A percentile compares a stretch with the other conserved stretches of the same genome.
phyloP scores from a whole-genome alignment of 2,329 filamentous ascomycete species.

The Calonectria hongkongensis region DNA sequence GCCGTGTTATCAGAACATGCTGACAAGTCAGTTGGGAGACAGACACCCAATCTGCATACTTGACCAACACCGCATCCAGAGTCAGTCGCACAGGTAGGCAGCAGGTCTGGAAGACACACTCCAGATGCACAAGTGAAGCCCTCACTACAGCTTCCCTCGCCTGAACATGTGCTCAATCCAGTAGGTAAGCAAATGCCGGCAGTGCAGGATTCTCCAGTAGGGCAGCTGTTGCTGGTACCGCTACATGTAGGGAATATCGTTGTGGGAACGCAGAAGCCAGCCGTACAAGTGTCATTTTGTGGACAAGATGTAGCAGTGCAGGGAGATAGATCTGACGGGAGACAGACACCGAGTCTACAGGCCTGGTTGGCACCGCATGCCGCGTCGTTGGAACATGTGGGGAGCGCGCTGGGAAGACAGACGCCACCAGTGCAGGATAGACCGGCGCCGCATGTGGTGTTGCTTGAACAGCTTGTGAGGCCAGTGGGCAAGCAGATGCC shows the following conservation, averaged over 20 bases:
- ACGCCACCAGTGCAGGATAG: constrained; percentile 13
- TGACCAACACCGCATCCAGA: constrained; percentile 11
- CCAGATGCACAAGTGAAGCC: constrained; percentile 16
- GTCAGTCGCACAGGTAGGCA: constrained; percentile 7
- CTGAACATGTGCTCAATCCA: background rate
- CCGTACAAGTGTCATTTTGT: constrained; percentile 6
- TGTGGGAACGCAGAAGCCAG: constrained; percentile 25
- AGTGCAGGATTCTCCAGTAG: background rate
- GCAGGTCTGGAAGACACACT: constrained; percentile 17
- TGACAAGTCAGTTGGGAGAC: constrained; percentile 11
- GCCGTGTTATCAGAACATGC: background rate
- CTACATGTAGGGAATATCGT: background rate
- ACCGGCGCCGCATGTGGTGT: background rate
- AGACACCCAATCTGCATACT: constrained; percentile 22
- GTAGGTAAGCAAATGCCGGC: constrained; percentile 25
- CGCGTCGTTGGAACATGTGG: background rate
- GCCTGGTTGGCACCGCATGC: background rate
- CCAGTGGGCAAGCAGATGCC: constrained; percentile 22
- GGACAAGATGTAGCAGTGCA: constrained; percentile 4
- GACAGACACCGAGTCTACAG: constrained; percentile 24
- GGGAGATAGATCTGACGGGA: constrained; percentile 13
- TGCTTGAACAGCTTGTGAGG: background rate
- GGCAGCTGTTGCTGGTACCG: background rate
- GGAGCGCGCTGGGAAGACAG: constrained; percentile 9
- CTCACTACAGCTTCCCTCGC: background rate